Conservation (phyloP, 768 basidiomycete species). For the Suillus decipiens region DNA sequence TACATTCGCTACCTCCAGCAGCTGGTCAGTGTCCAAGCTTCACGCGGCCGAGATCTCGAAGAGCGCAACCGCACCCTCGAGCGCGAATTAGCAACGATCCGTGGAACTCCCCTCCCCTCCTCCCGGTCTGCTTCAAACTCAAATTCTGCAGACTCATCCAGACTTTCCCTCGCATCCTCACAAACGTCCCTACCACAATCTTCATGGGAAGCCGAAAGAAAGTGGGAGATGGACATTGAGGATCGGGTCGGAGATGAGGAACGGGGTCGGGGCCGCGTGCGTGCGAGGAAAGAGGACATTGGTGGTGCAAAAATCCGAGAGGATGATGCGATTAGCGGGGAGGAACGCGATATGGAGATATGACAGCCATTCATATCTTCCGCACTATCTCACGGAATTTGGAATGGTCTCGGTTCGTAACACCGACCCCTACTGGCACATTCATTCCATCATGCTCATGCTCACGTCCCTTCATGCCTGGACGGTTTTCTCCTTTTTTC, state of each 20-base stretch:
- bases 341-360: conserved; percentile 2
- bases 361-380: neutral
- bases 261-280: neutral
- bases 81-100: conserved; percentile 27
- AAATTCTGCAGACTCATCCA: neutral
- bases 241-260: neutral
- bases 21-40: conserved; percentile 77
- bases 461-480: neutral
- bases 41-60: conserved; percentile 78
- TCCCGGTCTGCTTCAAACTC: neutral
- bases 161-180: neutral
- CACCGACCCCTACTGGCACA: neutral
- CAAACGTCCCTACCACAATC: conserved; percentile 1
- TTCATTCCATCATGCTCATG: neutral
- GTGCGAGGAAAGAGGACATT: neutral
- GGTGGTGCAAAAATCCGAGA: neutral
- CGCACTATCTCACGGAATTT: neutral
- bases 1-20: conserved; percentile 80
- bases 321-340: neutral
- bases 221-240: conserved; percentile 7
- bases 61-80: conserved; percentile 54
- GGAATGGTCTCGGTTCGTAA: neutral
- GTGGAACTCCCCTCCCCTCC: conserved; percentile 10
- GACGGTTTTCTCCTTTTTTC: neutral
- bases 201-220: neutral